Evolutionary conservation across 2,329 filamentous ascomycete species (phyloP).

Genomic region (Xylaria sp.): DNA sequence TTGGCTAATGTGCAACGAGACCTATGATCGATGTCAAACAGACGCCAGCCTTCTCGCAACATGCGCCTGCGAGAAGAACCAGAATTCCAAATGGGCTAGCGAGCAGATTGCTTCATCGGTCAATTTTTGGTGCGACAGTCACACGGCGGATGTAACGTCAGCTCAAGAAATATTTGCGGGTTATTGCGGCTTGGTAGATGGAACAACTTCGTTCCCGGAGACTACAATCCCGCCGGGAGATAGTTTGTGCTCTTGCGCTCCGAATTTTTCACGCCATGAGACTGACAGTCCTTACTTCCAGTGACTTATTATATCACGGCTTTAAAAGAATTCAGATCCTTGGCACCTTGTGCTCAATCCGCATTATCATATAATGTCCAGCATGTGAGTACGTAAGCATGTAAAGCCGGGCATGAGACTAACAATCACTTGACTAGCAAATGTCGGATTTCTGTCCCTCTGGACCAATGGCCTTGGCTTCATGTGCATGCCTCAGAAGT

Average conservation of each 20-base stretch:
- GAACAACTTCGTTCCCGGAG: slow-evolving; percentile 60
- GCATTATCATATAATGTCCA: slow-evolving; percentile 57
- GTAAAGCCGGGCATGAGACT: not conserved
- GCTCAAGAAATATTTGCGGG: slow-evolving; percentile 62
- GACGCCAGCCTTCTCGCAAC: slow-evolving; percentile 57
- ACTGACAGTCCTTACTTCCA: slow-evolving; percentile 37
- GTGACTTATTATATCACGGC: slow-evolving; percentile 67
- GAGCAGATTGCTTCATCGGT: slow-evolving; percentile 56
- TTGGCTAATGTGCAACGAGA: slow-evolving; percentile 43
- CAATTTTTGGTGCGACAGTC: slow-evolving; percentile 57
- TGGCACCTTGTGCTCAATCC: slow-evolving; percentile 57
- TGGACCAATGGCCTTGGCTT: slow-evolving; percentile 61
- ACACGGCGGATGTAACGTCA: slow-evolving; percentile 58
- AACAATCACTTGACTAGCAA: slow-evolving; percentile 45
- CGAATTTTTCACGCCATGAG: not conserved
- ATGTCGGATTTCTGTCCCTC: slow-evolving; percentile 54
- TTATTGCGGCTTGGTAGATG: slow-evolving; percentile 62
- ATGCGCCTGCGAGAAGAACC: slow-evolving; percentile 63
- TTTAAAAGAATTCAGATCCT: slow-evolving; percentile 56
- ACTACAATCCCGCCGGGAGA: slow-evolving; percentile 61
- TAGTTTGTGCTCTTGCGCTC: slow-evolving; percentile 51
- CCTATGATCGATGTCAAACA: slow-evolving; percentile 51
- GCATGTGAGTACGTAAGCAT: slow-evolving; percentile 47
- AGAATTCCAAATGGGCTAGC: slow-evolving; percentile 57
- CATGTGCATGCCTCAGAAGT: slow-evolving; percentile 62